These are phyloP conservation scores for Ophiostoma novo-ulmi DNA, from an alignment of 2,329 filamentous ascomycete species.

Conservation along the genomic window DNA sequence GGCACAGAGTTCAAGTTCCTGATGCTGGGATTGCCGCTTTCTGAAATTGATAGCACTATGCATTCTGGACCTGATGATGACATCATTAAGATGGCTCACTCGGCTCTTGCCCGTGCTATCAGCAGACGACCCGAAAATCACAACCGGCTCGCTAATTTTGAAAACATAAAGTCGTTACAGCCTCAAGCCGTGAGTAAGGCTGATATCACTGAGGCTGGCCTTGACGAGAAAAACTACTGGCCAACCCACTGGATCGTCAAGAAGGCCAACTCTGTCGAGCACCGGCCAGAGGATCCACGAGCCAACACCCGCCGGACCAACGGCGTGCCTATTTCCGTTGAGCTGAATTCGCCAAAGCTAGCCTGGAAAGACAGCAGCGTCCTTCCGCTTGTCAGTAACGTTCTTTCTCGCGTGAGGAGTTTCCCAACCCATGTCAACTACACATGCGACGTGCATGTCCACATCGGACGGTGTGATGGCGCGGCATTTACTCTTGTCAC, in stretches of 20 bases:
- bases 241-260: slow-evolving; percentile 39
- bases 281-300: slow-evolving; percentile 29
- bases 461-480: slow-evolving; percentile 37
- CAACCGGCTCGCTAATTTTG: not conserved
- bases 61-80: not conserved
- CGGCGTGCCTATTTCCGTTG: slow-evolving; percentile 36
- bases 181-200: slow-evolving; percentile 30
- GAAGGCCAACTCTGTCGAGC: slow-evolving; percentile 39
- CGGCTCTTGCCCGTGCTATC: slow-evolving; percentile 28
- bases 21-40: slow-evolving; percentile 29
- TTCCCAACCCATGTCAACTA: slow-evolving; percentile 34
- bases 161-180: not conserved
- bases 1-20: slow-evolving; percentile 37
- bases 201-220: slow-evolving; percentile 29
- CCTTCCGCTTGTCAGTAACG: slow-evolving; percentile 24
- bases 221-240: slow-evolving; percentile 35
- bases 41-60: not conserved
- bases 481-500: slow-evolving; percentile 33
- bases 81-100: slow-evolving; percentile 29
- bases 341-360: slow-evolving; percentile 38
- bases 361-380: slow-evolving; percentile 29
- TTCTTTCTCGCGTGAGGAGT: slow-evolving; percentile 31
- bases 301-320: slow-evolving; percentile 25
- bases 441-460: slow-evolving; percentile 39
- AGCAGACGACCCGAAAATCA: slow-evolving; percentile 26